Evolutionary conservation across 164 flowering plant species (phyloP), one percentile per base, ranked within the genome.

Genomic region (Umbilicus rupestris): DNA sequence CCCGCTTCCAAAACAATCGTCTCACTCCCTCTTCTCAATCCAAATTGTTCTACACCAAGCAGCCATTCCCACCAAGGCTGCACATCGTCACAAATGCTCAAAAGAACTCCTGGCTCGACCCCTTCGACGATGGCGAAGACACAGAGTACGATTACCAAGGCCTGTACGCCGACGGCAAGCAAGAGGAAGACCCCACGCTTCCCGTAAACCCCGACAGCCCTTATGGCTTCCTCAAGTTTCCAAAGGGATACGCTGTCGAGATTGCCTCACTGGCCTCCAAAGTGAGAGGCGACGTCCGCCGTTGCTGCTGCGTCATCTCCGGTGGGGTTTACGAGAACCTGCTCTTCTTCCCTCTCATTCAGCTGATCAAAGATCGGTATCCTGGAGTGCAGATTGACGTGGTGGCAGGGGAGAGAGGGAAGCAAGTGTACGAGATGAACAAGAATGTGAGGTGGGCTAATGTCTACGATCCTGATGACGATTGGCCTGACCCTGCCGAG

Each of bases 361-460:
- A 92, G 78, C 55, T 92, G 83, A 75, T 92, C 46, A 89, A 87
- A 72, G 91, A 88, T 49, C 77, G 96, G 78, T 92, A 89, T 68
- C 98, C 98, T 26, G 98, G 98, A 12, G 96, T 92, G 66, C 90
- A 78, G 73, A 68, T 87, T 16, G 98, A 92, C 73, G 75, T 92
- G 7, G 19, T 92, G 37, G 73, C 96, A 5, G 67, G 85, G 0
- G 71, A 76, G 0, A 83, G 96, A 63, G 96, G 96, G 64, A 89
- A 89, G 71, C 96, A 89, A 77, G 73, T 80, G 6, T 89, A 80
- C 72, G 98, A 89, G 77, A 24, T 92, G 75, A 92, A 92, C 70
- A 92, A 92, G 77, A 92, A 92, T 77, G 96, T 92, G 66, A 83
- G 96, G 66, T 89, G 90, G 90, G 89, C 98, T 41, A 68, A 78